Evolutionary conservation across 108 stramenopile genomes (phyloP).

Genomic region (Discostella stelligeroides): DNA sequence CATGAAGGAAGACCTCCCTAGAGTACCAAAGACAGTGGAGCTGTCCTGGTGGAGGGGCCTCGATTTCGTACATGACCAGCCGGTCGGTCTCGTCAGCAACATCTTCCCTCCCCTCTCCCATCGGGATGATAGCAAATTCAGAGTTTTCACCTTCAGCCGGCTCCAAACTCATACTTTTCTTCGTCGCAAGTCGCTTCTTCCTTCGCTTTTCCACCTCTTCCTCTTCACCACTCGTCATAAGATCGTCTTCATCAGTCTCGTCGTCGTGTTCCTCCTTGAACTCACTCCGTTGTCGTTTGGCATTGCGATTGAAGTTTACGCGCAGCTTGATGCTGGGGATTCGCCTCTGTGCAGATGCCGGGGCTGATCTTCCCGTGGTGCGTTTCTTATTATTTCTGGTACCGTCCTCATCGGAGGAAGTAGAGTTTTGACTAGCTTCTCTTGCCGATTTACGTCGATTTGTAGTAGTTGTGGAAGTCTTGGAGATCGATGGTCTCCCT

Average conservation of each 20-base stretch:
- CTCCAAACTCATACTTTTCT: conserved; percentile 33
- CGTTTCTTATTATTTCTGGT: background rate
- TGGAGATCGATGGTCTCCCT: background rate
- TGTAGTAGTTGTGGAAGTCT: background rate
- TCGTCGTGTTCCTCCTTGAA: conserved; percentile 57
- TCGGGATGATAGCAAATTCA: conserved; percentile 13
- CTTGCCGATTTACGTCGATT: background rate
- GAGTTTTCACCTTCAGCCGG: conserved; percentile 1
- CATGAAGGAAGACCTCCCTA: conserved; percentile 67
- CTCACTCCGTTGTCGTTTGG: conserved; percentile 51
- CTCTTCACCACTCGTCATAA: conserved; percentile 53
- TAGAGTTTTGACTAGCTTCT: too few relatives aligned
- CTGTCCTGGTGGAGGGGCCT: conserved; percentile 69
- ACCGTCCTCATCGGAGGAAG: too few relatives aligned
- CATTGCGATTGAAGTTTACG: conserved; percentile 28
- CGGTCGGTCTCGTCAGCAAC: conserved; percentile 22
- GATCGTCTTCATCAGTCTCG: conserved; percentile 67
- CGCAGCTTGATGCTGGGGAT: conserved; percentile 7
- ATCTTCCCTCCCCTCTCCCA: conserved; percentile 10
- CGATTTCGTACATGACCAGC: conserved; percentile 50
- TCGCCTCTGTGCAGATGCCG: background rate
- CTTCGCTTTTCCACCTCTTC: conserved; percentile 36
- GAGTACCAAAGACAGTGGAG: conserved; percentile 83
- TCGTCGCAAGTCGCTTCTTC: conserved; percentile 37
- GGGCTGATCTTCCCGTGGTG: background rate